Evolutionary conservation across 2,329 filamentous ascomycete genomes (phyloP), one percentile per base, ranked within the genome.

Genomic region (Trichoderma gracile): DNA sequence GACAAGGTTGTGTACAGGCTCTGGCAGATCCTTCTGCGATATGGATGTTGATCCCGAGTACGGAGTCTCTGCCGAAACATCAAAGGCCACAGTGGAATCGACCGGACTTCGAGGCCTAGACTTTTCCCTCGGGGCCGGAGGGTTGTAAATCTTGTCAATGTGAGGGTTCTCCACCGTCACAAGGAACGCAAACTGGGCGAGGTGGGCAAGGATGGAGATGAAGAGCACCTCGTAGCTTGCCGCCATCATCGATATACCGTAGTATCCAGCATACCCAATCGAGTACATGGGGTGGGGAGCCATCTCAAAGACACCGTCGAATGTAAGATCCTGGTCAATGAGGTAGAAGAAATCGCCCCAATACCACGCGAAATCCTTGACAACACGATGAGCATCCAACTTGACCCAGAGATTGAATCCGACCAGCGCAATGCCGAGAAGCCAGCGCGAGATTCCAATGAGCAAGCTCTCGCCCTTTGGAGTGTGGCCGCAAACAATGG

Each of bases 341-440:
- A 99, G 88, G 78, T 93, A 99, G 83, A 98, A 99, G 79, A 98
- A 98, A 78, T 99, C 95, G 67, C 95, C 95, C 95, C 95, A 99
- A 79, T 98, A 99, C 95, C 95, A 99, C 30, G 95, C 95, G 79
- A 93, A 99, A 78, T 99, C 95, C 78, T 98, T 98, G 74, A 99
- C 95, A 56, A 99, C 95, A 67, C 95, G 86, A 77, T 99, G 95
- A 21, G 95, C 95, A 78, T 99, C 95, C 67, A 99, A 84, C 79
- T 99, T 99, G 68, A 99, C 95, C 93, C 95, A 98, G 23, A 98
- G 84, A 76, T 98, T 99, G 84, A 99, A 98, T 65, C 91, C 84
- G 68, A 99, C 89, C 27, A 98, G 83, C 46, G 84, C 78, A 69
- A 94, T 84, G 58, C 95, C 95, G 53, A 88, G 82, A 3, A 81